Percentiles rank a stretch among this genome's conserved stretches.
phyloP scores from a whole-genome alignment of 78 protist species.

The Speleostelium caveatum region DNA sequence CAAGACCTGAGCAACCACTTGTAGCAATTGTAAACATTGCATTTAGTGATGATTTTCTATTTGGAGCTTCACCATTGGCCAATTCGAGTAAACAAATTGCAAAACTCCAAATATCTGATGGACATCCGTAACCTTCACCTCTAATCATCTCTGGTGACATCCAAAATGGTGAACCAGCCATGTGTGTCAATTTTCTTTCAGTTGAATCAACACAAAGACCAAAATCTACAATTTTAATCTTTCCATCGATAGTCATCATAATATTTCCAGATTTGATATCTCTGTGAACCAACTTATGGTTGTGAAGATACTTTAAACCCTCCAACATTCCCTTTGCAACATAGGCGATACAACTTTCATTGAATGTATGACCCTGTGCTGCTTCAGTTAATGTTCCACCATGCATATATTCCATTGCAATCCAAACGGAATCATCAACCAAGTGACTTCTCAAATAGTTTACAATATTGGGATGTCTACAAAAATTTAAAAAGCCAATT shows the following conservation, averaged over 20 bases:
- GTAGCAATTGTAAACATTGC: conserved; percentile 80
- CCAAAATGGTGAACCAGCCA: conserved; percentile 89
- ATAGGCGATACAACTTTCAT: conserved; percentile 74
- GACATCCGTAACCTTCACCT: conserved; percentile 71
- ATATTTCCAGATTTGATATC: conserved; percentile 82
- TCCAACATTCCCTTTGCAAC: conserved; percentile 81
- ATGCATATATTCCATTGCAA: conserved; percentile 82
- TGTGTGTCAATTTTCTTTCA: conserved; percentile 66
- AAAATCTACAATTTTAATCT: conserved; percentile 83
- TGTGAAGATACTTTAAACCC: conserved; percentile 69
- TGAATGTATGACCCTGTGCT: conserved; percentile 53
- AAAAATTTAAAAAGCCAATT: conserved; percentile 68
- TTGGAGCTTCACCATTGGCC: conserved; percentile 80
- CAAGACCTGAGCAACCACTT: conserved; percentile 51
- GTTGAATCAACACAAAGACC: conserved; percentile 76
- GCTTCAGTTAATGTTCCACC: conserved; percentile 84
- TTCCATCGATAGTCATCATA: conserved; percentile 83
- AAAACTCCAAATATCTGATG: conserved; percentile 80
- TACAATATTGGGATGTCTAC: conserved; percentile 78
- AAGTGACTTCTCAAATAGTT: conserved; percentile 46
- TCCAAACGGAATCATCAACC: conserved; percentile 76
- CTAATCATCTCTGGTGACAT: conserved; percentile 87
- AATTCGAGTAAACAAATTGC: conserved; percentile 80
- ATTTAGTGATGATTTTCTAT: conserved; percentile 62
- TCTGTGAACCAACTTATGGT: conserved; percentile 64